A percentile compares a stretch with the other conserved stretches of the same genome.
Evolutionary conservation across 2,329 filamentous ascomycete genomes (phyloP).

Genomic region (Leptoxyphium fumago): DNA sequence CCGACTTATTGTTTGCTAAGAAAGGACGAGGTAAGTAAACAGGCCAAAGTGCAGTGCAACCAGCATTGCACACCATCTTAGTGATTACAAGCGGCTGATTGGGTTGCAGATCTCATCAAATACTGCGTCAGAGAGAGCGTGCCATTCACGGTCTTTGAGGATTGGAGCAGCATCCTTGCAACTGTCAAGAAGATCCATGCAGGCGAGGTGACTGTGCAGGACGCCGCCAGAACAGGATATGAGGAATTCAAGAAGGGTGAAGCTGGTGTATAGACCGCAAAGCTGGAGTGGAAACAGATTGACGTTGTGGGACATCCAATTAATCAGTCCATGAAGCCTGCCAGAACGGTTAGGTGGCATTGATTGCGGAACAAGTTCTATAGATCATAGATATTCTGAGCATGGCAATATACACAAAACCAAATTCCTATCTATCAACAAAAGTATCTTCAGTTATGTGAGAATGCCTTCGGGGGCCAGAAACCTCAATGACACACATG

Average conservation of each 20-base stretch:
- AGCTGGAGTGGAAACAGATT: too few species aligned
- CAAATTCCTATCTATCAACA: too few species aligned
- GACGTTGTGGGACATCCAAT: too few species aligned
- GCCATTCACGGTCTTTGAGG: conserved; percentile 74
- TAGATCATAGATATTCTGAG: too few species aligned
- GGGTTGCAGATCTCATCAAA: conserved; percentile 55
- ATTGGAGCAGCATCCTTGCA: conserved; percentile 65
- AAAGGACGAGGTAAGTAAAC: conserved; percentile 56
- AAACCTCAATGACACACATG: too few species aligned
- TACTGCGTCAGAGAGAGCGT: conserved; percentile 76
- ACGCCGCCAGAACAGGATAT: conserved; percentile 46
- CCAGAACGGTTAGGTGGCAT: too few species aligned
- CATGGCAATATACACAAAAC: too few species aligned
- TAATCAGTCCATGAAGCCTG: too few species aligned
- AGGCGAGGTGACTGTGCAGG: conserved; percentile 54
- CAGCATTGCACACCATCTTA: too few species aligned
- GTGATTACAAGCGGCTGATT: background rate
- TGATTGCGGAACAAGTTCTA: too few species aligned
- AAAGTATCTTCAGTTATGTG: too few species aligned
- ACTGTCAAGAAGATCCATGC: conserved; percentile 64
- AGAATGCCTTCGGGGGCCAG: too few species aligned
- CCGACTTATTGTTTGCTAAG: conserved; percentile 87
- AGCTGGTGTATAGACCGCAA: conserved; percentile 17
- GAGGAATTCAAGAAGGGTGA: conserved; percentile 32
- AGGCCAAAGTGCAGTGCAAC: background rate